Conservation (phyloP, 1,284 basidiomycete genomes). For the Cryptococcus amylolentus region DNA sequence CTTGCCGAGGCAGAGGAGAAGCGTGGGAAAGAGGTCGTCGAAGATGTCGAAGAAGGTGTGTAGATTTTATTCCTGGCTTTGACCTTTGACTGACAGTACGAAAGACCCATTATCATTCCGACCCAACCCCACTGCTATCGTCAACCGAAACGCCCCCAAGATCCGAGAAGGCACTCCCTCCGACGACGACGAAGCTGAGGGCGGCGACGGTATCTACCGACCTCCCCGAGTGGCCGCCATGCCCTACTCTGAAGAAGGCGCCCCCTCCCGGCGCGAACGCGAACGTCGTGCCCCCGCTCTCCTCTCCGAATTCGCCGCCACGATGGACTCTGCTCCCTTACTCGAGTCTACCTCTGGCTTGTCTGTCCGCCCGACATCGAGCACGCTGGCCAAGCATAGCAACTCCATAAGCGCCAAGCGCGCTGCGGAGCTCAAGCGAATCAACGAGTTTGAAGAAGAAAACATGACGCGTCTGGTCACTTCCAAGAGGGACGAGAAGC, state of each 20-base stretch:
- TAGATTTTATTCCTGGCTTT: neutral
- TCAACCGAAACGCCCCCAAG: slow-evolving; percentile 21
- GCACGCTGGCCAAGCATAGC: slow-evolving; percentile 36
- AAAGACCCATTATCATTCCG: slow-evolving; percentile 84
- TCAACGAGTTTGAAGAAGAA: slow-evolving; percentile 91
- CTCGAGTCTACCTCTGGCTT: slow-evolving; percentile 78
- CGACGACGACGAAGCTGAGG: slow-evolving; percentile 31
- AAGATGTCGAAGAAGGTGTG: slow-evolving; percentile 63
- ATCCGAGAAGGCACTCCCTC: slow-evolving; percentile 8
- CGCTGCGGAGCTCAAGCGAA: slow-evolving; percentile 65
- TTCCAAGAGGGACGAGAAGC: slow-evolving; percentile 80
- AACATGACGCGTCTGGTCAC: slow-evolving; percentile 90
- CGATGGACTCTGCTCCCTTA: slow-evolving; percentile 58
- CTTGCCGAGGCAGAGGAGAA: slow-evolving; percentile 59
- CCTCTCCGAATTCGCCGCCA: slow-evolving; percentile 58
- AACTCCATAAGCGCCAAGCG: slow-evolving; percentile 48
- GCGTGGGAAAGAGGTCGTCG: slow-evolving; percentile 53
- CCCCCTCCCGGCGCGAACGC: slow-evolving; percentile 47
- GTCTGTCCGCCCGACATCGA: slow-evolving; percentile 41
- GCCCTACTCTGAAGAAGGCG: slow-evolving; percentile 69
- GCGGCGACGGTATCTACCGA: slow-evolving; percentile 66
- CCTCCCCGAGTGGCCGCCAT: slow-evolving; percentile 90
- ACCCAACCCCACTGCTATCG: slow-evolving; percentile 65
- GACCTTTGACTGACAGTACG: neutral
- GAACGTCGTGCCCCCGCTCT: slow-evolving; percentile 70